phyloP scores from a whole-genome alignment of 768 basidiomycete genomes.

The Mycena leptocephala region DNA sequence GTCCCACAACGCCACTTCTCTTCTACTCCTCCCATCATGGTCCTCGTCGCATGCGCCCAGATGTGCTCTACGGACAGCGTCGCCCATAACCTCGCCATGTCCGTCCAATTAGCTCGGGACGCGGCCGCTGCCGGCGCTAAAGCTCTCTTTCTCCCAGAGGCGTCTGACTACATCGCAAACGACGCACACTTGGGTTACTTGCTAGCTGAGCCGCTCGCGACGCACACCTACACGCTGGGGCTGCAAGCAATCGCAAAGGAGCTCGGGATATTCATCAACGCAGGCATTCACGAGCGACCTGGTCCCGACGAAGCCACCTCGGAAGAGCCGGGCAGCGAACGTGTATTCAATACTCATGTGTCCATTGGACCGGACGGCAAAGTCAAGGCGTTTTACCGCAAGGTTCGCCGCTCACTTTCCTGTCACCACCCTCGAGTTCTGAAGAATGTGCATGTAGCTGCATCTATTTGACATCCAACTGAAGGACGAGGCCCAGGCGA shows the following conservation, averaged over 20 bases:
- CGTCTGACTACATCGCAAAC: slow-evolving; percentile 33
- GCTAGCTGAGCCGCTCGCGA: slow-evolving; percentile 29
- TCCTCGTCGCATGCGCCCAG: slow-evolving; percentile 37
- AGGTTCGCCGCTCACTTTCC: slow-evolving; percentile 22
- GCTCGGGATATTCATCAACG: slow-evolving; percentile 31
- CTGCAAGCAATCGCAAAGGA: slow-evolving; percentile 30
- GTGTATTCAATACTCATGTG: slow-evolving; percentile 35
- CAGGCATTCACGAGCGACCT: slow-evolving; percentile 33
- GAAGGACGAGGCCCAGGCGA: slow-evolving; percentile 17
- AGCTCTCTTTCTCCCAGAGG: slow-evolving; percentile 34
- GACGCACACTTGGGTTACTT: slow-evolving; percentile 22
- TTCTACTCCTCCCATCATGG: slow-evolving; percentile 24
- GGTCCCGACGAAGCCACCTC: slow-evolving; percentile 17
- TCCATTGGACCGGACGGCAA: slow-evolving; percentile 30
- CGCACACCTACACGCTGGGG: slow-evolving; percentile 32
- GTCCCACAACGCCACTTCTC: background rate
- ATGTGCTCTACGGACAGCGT: slow-evolving; percentile 38
- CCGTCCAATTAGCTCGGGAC: slow-evolving; percentile 32
- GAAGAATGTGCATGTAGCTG: slow-evolving; percentile 2
- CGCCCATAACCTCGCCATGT: slow-evolving; percentile 32
- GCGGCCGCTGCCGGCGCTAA: slow-evolving; percentile 32
- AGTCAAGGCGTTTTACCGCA: slow-evolving; percentile 28
- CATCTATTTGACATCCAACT: slow-evolving; percentile 37
- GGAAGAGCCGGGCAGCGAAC: slow-evolving; percentile 37
- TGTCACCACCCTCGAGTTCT: background rate